Evolutionary conservation across 2,329 filamentous ascomycete species (phyloP), one percentile per base, ranked within the genome.

Genomic region (Stachybotrys elegans): DNA sequence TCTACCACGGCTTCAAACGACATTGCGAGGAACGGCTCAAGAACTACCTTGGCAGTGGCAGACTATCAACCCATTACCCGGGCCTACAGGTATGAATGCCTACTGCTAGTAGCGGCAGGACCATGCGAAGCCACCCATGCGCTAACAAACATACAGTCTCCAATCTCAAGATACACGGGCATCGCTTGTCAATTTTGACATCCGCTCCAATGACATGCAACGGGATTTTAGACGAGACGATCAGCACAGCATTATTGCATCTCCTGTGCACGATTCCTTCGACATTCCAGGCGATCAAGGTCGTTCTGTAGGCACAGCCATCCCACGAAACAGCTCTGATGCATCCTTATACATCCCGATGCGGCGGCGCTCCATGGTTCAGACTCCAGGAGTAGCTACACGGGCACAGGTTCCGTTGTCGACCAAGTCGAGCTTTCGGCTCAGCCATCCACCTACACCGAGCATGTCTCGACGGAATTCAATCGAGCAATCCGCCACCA

Each of bases 331-430:
- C n/a, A 67, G 67, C 45, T 78, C 76, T 6, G 75, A 78, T 22
- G 47, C 68, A 3, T 70, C 71, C 4, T 51, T 75, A 11, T 75
- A 71, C 49, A 68, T 69, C 22, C 71, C 73, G 5, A 64, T 72
- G 45, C 67, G 73, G 16, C 65, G 73, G 32, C 67, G 72, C 9
- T 76, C 73, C 3, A 53, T 75, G 27, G 61, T 72, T 12, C 71
- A 71, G 46, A 72, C 66, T 0, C 73, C 74, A 1, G 74, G 74
- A 11, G 62, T 77, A 19, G 74, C 74, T 7, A 77, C 74, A 7
- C 67, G 72, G 45, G 47, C 60, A 8, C 45, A 61, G 50, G 34
- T 46, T 42, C 42, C 37, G 41, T 50, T 57, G 22, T 53, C 54
- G 36, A 46, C 51, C 40, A 62, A 58, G 48, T 54, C 62, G 4